Evolutionary conservation across 768 basidiomycete genomes (phyloP).

Genomic region (Rhodotorula sphaerocarpa): DNA sequence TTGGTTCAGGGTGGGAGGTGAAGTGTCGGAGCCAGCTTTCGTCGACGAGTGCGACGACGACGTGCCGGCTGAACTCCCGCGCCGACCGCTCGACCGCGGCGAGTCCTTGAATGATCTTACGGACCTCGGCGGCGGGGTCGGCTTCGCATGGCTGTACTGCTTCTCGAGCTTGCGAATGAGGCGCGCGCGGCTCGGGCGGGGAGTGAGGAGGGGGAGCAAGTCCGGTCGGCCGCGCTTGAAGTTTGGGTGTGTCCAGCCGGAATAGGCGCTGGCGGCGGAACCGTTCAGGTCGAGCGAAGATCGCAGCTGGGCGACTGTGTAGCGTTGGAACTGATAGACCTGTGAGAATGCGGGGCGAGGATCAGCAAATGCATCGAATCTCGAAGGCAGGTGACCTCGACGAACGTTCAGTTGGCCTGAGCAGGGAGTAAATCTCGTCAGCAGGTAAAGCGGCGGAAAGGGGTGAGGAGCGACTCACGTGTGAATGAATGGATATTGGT

Average conservation of each 20-base stretch:
- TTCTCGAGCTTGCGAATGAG: slow-evolving; percentile 19
- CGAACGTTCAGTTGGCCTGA: background rate
- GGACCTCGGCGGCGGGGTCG: background rate
- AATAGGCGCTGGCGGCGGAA: slow-evolving; percentile 8
- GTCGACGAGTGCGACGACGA: too few species aligned
- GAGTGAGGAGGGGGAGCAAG: background rate
- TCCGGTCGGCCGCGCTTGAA: slow-evolving; percentile 2
- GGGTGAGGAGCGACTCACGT: background rate
- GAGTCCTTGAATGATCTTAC: too few species aligned
- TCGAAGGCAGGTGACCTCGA: background rate
- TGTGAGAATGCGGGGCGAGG: background rate
- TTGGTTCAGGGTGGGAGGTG: too few species aligned
- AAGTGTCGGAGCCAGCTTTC: too few species aligned
- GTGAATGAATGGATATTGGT: slow-evolving; percentile 25
- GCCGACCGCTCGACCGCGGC: background rate
- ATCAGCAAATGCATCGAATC: background rate
- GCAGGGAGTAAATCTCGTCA: background rate
- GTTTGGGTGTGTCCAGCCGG: slow-evolving; percentile 11
- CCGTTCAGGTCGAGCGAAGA: slow-evolving; percentile 1
- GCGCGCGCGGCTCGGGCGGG: slow-evolving; percentile 14
- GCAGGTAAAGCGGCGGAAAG: too few species aligned
- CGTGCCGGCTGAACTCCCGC: too few species aligned
- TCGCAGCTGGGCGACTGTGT: slow-evolving; percentile 9
- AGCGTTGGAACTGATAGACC: slow-evolving; percentile 18
- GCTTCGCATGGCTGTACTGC: slow-evolving; percentile 5